A percentile compares a stretch with the other conserved stretches of the same genome.
phyloP scores from a whole-genome alignment of 805 yeast species.

The Cyberlindnera nakhonratchasimensis region DNA sequence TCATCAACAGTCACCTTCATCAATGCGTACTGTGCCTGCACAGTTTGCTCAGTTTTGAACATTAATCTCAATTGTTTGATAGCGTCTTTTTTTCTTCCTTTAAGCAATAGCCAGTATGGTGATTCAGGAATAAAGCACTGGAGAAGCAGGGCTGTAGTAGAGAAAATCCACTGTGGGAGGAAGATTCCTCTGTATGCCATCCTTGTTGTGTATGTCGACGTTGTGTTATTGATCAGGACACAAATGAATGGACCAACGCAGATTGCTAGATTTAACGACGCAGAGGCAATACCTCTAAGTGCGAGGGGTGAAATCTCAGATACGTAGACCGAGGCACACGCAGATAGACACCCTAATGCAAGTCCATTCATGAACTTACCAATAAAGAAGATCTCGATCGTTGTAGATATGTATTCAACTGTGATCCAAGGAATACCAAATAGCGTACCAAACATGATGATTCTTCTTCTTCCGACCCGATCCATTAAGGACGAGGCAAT shows the following conservation, averaged over 20 bases:
- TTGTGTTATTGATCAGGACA: constrained; percentile 29
- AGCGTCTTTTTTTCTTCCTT: constrained; percentile 34
- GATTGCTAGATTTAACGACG: constrained; percentile 36
- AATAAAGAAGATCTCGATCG: constrained; percentile 35
- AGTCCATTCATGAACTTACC: constrained; percentile 41
- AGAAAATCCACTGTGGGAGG: constrained; percentile 22
- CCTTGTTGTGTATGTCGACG: constrained; percentile 18
- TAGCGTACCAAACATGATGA: constrained; percentile 29
- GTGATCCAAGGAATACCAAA: constrained; percentile 35
- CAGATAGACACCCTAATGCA: constrained; percentile 38
- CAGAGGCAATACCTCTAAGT: constrained; percentile 33
- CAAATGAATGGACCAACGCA: constrained; percentile 39
- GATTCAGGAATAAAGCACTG: constrained; percentile 42
- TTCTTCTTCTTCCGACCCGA: constrained; percentile 33
- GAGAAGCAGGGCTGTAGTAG: constrained; percentile 26
- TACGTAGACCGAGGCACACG: constrained; percentile 36
- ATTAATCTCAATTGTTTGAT: constrained; percentile 28
- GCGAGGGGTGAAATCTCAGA: constrained; percentile 40
- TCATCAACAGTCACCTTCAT: constrained; percentile 30
- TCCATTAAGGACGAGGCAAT: constrained; percentile 28
- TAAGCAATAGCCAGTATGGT: constrained; percentile 40
- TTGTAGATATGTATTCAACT: constrained; percentile 37
- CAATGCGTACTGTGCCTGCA: constrained; percentile 32
- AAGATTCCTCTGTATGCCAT: constrained; percentile 38
- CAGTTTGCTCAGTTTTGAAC: constrained; percentile 15